Evolutionary conservation across 2,329 filamentous ascomycete genomes (phyloP).

Genomic region (Exophiala dermatitidis): DNA sequence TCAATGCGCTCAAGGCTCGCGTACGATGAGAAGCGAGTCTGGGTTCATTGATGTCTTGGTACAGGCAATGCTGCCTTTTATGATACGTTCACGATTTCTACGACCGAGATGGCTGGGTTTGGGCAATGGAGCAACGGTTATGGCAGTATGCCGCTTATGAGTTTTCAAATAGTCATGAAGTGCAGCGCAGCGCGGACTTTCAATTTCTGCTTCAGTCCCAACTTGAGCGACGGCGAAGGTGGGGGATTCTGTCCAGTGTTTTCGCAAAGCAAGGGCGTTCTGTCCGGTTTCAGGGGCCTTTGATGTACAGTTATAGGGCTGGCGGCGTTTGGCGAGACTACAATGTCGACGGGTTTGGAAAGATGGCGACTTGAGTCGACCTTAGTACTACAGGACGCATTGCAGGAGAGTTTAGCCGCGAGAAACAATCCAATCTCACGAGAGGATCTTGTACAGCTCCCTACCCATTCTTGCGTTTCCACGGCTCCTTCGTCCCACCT

Average conservation of each 20-base stretch:
- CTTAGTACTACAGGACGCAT: too few species aligned
- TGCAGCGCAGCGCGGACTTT: not conserved
- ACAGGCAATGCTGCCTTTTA: not conserved
- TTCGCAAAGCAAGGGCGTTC: too few species aligned
- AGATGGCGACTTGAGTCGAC: too few species aligned
- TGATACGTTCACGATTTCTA: constrained; percentile 15
- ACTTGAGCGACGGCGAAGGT: constrained; percentile 14
- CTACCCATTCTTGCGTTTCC: too few species aligned
- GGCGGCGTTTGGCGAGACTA: too few species aligned
- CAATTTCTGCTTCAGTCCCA: not conserved
- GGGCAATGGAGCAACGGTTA: constrained; percentile 2
- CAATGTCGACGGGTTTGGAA: too few species aligned
- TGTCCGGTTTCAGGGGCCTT: too few species aligned
- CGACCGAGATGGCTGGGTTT: constrained; percentile 4
- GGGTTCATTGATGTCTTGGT: not conserved
- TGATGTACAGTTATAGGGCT: too few species aligned
- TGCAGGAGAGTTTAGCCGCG: too few species aligned
- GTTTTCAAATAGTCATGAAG: not conserved
- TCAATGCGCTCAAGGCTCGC: constrained; percentile 23
- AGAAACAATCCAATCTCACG: too few species aligned
- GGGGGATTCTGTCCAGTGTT: constrained; percentile 1
- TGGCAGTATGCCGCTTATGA: not conserved
- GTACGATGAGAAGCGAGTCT: constrained; percentile 2
- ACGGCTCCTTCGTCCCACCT: too few species aligned
- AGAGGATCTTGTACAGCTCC: too few species aligned